Evolutionary conservation across 352 stramenopile genomes (phyloP).

Genomic region (Blastocystis sp.): DNA sequence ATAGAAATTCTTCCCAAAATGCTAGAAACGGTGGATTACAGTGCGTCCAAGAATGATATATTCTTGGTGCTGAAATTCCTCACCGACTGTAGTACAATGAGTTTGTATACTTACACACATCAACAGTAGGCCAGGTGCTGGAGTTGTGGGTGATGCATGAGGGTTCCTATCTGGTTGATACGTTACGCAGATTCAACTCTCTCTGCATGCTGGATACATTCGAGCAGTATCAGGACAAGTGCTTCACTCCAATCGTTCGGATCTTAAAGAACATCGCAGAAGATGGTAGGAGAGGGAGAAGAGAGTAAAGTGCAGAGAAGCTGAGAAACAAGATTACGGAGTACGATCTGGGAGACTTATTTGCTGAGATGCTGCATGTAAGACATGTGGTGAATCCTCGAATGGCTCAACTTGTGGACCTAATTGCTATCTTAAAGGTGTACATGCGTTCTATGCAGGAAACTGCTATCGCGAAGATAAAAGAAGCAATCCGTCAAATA

Average conservation of each 20-base stretch:
- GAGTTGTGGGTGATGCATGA: background rate
- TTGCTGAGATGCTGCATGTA: background rate
- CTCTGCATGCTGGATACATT: background rate
- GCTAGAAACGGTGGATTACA: background rate
- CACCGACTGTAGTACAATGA: conserved; percentile 6
- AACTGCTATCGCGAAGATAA: background rate
- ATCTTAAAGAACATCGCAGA: conserved; percentile 11
- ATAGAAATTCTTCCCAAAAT: background rate
- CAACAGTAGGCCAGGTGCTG: background rate
- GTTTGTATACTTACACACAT: background rate
- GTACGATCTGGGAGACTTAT: background rate
- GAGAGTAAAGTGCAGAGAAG: background rate
- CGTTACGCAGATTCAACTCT: background rate
- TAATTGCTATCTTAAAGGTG: background rate
- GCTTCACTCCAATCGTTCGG: background rate
- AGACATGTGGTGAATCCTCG: background rate
- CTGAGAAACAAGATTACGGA: background rate
- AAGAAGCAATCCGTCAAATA: background rate
- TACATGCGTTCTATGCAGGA: background rate
- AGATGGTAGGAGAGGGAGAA: background rate
- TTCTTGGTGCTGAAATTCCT: conserved; percentile 24
- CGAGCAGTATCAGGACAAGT: background rate
- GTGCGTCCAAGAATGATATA: background rate
- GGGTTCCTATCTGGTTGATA: background rate
- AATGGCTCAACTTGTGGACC: background rate